Evolutionary conservation across 495 filamentous ascomycete genomes (phyloP), one percentile per base, ranked within the genome.

Genomic region (Xylaria grammica): DNA sequence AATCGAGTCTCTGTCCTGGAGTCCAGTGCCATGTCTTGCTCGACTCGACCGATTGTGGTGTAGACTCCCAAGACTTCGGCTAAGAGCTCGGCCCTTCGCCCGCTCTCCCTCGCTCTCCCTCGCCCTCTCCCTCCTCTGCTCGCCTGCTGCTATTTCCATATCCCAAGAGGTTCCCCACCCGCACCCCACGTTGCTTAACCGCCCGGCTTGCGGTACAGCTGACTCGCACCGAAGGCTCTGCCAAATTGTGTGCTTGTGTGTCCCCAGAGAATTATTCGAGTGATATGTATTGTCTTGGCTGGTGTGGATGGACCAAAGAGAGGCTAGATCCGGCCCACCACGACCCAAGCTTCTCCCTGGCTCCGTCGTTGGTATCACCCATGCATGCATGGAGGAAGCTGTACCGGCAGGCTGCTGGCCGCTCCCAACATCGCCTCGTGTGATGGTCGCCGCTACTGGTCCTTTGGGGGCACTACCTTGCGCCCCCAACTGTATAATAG

Each of bases 401-500:
- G 27, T 48, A 48, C 32, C 38, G 57, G 62, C 52, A 46, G 51
- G 69, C 26, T 54, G 49, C 48, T 38, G 42, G 69, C 26, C 49
- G 49, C 48, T 38, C 27, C 51, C 53, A 20, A 32, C 22, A 60
- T 46, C 66, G 58, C 55, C 65, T 65, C 55, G 61, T 20, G 46
- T 49, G 38, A 44, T 69, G 62, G 65, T 60, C 20, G 49, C 29
- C 55, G 27, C 38, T 40, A 60, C 68, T 65, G 49, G 65, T 59
- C 67, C 48, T 56, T n/a, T 62, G 56, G 66, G 71, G 53, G 62
- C 49, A 20, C 59, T 60, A 65, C 69, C 65, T 67, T 36, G 52
- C 64, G 68, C 71, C 73, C 62, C 66, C 54, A 65, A 75, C 75
- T 53, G 74, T 82, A 82, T 82, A 82, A 84, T 74, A 75, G 71